Conservation (phyloP, 1,284 basidiomycete species). For the Leccinum griseonigrum region DNA sequence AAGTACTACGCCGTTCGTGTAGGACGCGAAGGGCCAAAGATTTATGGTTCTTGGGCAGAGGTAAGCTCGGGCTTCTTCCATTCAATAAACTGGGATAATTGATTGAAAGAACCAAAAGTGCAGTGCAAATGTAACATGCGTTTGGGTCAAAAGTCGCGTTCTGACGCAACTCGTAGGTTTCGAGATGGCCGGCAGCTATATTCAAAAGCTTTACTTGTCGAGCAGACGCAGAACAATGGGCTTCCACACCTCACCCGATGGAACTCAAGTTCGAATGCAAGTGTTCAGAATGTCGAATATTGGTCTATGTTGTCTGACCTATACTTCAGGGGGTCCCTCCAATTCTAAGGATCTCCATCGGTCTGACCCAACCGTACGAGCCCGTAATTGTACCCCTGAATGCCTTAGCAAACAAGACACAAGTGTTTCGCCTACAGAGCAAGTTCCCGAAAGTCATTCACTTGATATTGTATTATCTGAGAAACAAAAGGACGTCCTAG, state of each 20-base stretch:
- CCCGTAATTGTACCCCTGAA: neutral
- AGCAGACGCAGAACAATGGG: conserved; percentile 46
- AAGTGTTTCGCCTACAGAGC: neutral
- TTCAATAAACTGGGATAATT: neutral
- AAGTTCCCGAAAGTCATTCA: neutral
- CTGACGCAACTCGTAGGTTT: conserved; percentile 37
- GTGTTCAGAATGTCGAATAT: neutral
- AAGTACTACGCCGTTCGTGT: conserved; percentile 59
- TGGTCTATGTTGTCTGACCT: neutral
- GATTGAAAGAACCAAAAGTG: conserved; percentile 34
- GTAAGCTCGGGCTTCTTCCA: conserved; percentile 30
- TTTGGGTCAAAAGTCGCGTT: neutral
- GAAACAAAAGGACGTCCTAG: conserved; percentile 54
- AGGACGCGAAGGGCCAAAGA: conserved; percentile 50
- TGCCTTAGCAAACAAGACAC: neutral
- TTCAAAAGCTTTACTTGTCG: conserved; percentile 48
- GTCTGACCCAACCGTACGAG: neutral
- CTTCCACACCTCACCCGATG: conserved; percentile 20
- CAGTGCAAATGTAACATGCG: conserved; percentile 34
- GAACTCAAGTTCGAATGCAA: conserved; percentile 19
- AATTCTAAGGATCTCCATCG: neutral
- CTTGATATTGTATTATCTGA: conserved; percentile 36
- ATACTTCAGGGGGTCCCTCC: conserved; percentile 9
- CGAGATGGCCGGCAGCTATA: conserved; percentile 44
- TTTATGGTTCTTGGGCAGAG: conserved; percentile 57